phyloP scores from a whole-genome alignment of 1,284 basidiomycete species.

The Papiliotrema nemorosa region DNA sequence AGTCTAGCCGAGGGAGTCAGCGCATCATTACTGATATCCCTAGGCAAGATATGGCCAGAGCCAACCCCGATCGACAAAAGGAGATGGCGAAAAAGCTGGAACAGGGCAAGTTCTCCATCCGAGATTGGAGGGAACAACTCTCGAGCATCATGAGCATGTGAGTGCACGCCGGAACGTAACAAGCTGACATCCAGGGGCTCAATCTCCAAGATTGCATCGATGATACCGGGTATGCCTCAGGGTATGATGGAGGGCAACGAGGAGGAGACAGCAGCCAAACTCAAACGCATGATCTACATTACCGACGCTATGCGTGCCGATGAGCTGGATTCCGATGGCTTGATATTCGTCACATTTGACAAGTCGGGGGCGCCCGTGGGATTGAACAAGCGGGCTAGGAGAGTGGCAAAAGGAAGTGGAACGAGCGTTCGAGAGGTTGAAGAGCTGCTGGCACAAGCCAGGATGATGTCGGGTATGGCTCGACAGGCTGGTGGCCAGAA shows the following conservation, averaged over 20 bases:
- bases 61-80: slow-evolving; percentile 94
- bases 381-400: slow-evolving; percentile 78
- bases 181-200: slow-evolving; percentile 68
- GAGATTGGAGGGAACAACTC: slow-evolving; percentile 97
- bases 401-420: slow-evolving; percentile 92
- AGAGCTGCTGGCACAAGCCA: slow-evolving; percentile 89
- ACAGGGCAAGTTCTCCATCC: slow-evolving; percentile 91
- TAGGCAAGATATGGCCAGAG: slow-evolving; percentile 78
- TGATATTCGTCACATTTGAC: slow-evolving; percentile 73
- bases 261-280: slow-evolving; percentile 73
- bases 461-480: slow-evolving; percentile 97
- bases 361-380: slow-evolving; percentile 78
- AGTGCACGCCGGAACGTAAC: slow-evolving; percentile 35
- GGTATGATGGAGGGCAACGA: slow-evolving; percentile 88
- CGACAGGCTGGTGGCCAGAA: slow-evolving; percentile 96
- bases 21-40: too few species aligned
- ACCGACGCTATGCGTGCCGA: slow-evolving; percentile 93
- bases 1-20: too few species aligned
- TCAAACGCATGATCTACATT: slow-evolving; percentile 99
- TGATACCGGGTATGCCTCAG: slow-evolving; percentile 95
- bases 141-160: slow-evolving; percentile 97
- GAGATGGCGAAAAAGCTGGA: slow-evolving; percentile 98
- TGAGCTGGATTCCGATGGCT: slow-evolving; percentile 95
- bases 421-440: slow-evolving; percentile 96
- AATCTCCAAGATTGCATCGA: slow-evolving; percentile 94